Evolutionary conservation across 2,329 filamentous ascomycete genomes (phyloP).

Genomic region (Colletotrichum tropicicola): DNA sequence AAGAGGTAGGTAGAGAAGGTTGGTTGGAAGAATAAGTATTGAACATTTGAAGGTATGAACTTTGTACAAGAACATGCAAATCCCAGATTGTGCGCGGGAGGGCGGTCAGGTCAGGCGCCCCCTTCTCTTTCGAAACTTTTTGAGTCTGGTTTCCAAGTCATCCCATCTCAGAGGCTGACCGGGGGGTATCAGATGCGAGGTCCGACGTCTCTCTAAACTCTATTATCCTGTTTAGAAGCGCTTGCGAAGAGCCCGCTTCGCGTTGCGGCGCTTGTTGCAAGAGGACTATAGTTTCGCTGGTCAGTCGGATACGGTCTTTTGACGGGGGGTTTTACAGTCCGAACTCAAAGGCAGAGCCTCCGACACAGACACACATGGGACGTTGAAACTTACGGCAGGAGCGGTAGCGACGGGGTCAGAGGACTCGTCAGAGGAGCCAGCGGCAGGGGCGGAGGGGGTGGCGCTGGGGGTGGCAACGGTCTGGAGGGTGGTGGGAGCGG

Average conservation of each 20-base stretch:
- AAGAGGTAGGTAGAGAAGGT: neutral
- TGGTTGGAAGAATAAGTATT: conserved; percentile 26
- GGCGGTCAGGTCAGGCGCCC: neutral
- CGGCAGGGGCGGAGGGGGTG: conserved; percentile 8
- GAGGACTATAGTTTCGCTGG: conserved; percentile 10
- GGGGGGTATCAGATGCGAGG: conserved; percentile 17
- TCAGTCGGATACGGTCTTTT: neutral
- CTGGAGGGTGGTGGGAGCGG: conserved; percentile 21
- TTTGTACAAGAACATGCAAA: conserved; percentile 30
- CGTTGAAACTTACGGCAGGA: conserved; percentile 11
- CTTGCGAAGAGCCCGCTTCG: conserved; percentile 28
- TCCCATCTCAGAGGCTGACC: conserved; percentile 10
- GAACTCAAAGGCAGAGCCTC: neutral
- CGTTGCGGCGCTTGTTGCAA: conserved; percentile 20
- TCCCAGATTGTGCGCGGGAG: conserved; percentile 5
- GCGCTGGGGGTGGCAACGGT: conserved; percentile 11
- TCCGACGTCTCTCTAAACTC: conserved; percentile 21
- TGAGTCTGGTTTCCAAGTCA: conserved; percentile 17
- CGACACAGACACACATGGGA: neutral
- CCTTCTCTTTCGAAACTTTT: conserved; percentile 5
- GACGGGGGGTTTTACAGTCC: conserved; percentile 10
- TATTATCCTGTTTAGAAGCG: conserved; percentile 16
- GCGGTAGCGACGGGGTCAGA: conserved; percentile 9
- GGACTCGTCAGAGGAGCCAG: conserved; percentile 8
- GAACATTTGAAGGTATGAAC: conserved; percentile 26